Percentiles rank a stretch among this genome's conserved stretches.
Conservation (phyloP, 2,329 filamentous ascomycete genomes). For the Ampelomyces quisqualis region DNA sequence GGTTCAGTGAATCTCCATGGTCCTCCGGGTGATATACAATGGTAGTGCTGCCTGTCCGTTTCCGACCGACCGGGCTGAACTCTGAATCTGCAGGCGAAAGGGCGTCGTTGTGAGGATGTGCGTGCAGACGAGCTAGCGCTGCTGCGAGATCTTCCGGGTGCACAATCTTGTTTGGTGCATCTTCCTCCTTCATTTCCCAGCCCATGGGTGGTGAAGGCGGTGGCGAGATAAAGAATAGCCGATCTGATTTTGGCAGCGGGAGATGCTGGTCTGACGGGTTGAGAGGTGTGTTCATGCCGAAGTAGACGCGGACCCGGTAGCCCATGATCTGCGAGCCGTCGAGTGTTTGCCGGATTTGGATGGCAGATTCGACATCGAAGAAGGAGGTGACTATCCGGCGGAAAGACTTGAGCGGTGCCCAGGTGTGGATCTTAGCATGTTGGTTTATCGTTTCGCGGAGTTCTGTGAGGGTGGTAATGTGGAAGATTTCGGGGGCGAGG, state of each 20-base stretch:
- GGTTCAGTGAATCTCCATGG: slow-evolving; percentile 59
- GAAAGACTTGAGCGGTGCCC: slow-evolving; percentile 79
- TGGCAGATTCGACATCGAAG: slow-evolving; percentile 67
- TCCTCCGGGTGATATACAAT: slow-evolving; percentile 64
- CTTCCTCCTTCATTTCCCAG: slow-evolving; percentile 64
- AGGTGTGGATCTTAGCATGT: slow-evolving; percentile 73
- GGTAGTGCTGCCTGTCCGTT: slow-evolving; percentile 56
- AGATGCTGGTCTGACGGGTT: slow-evolving; percentile 44
- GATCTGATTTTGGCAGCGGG: slow-evolving; percentile 56
- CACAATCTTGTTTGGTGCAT: slow-evolving; percentile 65
- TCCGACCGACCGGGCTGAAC: slow-evolving; percentile 21
- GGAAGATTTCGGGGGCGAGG: slow-evolving; percentile 70
- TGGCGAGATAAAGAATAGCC: slow-evolving; percentile 67
- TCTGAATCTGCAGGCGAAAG: slow-evolving; percentile 26
- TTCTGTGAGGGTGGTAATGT: slow-evolving; percentile 69
- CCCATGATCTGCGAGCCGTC: slow-evolving; percentile 75
- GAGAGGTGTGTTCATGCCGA: slow-evolving; percentile 42
- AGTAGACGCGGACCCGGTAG: slow-evolving; percentile 49
- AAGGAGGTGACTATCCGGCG: slow-evolving; percentile 80
- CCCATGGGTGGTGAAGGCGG: slow-evolving; percentile 65
- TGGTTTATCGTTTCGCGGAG: slow-evolving; percentile 70
- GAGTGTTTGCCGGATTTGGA: slow-evolving; percentile 69
- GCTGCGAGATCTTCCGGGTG: slow-evolving; percentile 62
- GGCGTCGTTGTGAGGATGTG: slow-evolving; percentile 31
- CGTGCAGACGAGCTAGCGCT: slow-evolving; percentile 57